Evolutionary conservation across 768 basidiomycete genomes (phyloP).

Genomic region (Calvatia gigantea): DNA sequence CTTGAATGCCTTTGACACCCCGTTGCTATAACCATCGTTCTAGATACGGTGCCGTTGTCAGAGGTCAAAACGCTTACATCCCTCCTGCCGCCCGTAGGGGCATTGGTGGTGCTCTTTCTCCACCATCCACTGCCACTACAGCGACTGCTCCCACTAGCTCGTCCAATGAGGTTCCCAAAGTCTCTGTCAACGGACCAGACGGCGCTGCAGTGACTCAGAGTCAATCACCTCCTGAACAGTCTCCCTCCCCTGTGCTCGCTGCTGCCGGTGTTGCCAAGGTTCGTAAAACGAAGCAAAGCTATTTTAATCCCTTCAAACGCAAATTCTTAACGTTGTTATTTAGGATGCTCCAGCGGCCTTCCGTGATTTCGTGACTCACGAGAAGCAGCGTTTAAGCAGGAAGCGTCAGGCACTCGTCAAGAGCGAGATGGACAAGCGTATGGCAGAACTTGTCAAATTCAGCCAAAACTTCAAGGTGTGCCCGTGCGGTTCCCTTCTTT

Average conservation of each 20-base stretch:
- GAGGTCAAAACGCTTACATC: constrained; percentile 86
- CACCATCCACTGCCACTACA: constrained; percentile 16
- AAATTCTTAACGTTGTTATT: constrained; percentile 11
- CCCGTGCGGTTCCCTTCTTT: constrained; percentile 19
- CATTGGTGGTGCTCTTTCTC: constrained; percentile 23
- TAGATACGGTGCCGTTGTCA: constrained; percentile 92
- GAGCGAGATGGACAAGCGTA: constrained; percentile 91
- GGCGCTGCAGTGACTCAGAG: constrained; percentile 47
- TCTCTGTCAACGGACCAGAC: constrained; percentile 77
- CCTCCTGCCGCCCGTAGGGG: constrained; percentile 83
- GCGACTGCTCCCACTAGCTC: constrained; percentile 20
- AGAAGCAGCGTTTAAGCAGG: constrained; percentile 86
- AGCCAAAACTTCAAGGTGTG: constrained; percentile 92
- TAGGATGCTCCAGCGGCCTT: constrained; percentile 65
- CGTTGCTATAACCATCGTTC: constrained; percentile 19
- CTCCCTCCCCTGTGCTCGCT: constrained; percentile 62
- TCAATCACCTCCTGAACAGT: constrained; percentile 46
- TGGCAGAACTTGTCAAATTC: constrained; percentile 92
- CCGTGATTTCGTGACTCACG: constrained; percentile 88
- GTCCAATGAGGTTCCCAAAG: constrained; percentile 60
- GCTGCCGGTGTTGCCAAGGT: constrained; percentile 46
- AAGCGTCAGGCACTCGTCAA: constrained; percentile 88
- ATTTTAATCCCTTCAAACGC: neutral
- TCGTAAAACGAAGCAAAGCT: constrained; percentile 13
- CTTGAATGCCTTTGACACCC: constrained; percentile 13